Evolutionary conservation across 441 rosid genomes (phyloP).

Genomic region (Cnidoscolus chayamansa): DNA sequence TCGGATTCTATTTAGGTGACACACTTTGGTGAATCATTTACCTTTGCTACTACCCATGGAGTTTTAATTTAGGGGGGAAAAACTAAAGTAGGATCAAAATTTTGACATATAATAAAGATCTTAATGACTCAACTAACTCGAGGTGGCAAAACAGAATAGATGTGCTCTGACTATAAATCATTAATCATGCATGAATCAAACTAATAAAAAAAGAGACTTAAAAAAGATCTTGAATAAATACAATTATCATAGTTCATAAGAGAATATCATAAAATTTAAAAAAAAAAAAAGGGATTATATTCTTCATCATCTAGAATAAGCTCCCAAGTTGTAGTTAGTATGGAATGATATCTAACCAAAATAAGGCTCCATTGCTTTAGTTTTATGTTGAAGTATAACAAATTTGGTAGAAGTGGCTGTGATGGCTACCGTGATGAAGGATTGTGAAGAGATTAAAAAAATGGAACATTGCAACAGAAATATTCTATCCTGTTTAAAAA

Average conservation of each 20-base stretch:
- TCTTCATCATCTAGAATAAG: background rate
- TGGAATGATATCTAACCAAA: background rate
- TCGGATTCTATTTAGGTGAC: no score
- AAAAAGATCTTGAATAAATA: background rate
- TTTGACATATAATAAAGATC: background rate
- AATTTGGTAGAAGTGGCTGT: background rate
- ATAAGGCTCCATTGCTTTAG: background rate
- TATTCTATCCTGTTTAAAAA: background rate
- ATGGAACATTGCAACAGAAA: background rate
- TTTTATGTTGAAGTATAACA: background rate
- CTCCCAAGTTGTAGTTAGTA: background rate
- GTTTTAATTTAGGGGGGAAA: no score
- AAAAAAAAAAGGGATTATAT: no score
- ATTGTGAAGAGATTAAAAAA: background rate
- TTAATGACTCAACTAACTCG: background rate
- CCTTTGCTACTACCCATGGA: no score
- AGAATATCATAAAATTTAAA: no score
- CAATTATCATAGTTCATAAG: background rate
- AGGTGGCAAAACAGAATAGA: no score
- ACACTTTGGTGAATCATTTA: no score
- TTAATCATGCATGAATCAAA: constrained; percentile 2
- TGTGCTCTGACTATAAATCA: background rate
- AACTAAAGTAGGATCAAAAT: no score
- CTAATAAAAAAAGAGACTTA: background rate
- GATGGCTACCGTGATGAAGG: background rate